These are phyloP conservation scores for Allomyces macrogynus DNA, from an alignment of 192 early-diverging fungal genomes.

Conservation along the genomic window DNA sequence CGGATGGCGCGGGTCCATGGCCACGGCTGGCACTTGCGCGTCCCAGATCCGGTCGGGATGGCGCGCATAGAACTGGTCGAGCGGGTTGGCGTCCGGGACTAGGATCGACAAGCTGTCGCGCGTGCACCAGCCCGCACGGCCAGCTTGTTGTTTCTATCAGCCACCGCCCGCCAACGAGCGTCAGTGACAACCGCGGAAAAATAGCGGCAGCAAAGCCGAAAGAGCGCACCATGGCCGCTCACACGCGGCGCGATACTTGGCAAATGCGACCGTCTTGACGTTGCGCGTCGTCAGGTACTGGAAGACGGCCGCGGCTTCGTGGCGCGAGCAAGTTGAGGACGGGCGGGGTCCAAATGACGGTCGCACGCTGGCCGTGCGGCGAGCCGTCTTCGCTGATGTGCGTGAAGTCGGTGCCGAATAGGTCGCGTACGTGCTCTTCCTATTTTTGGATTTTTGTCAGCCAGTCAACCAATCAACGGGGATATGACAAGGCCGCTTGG, in stretches of 20 bases:
- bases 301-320: constrained; percentile 13
- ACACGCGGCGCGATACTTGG: constrained; percentile 27
- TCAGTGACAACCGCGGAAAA: not conserved
- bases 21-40: constrained; percentile 8
- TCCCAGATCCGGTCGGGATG: constrained; percentile 29
- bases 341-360: constrained; percentile 23
- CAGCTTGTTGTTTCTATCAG: constrained; percentile 43
- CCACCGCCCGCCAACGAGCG: constrained; percentile 13
- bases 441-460: too few relatives aligned
- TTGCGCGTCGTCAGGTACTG: constrained; percentile 12
- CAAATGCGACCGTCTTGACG: constrained; percentile 28
- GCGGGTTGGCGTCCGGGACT: constrained; percentile 22
- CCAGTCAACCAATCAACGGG: too few relatives aligned
- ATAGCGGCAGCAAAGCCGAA: constrained; percentile 1
- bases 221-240: constrained; percentile 13
- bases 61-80: constrained; percentile 32
- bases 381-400: constrained; percentile 11
- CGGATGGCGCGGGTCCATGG: constrained; percentile 16
- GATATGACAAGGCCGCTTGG: too few relatives aligned
- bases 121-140: constrained; percentile 46
- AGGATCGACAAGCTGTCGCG: constrained; percentile 38
- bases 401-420: too few relatives aligned
- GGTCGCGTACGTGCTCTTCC: too few relatives aligned
- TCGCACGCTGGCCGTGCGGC: constrained; percentile 14
- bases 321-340: not conserved